These are phyloP conservation scores for Pulveroboletus sp. DNA, from an alignment of 768 basidiomycete species.

Conservation along the genomic window DNA sequence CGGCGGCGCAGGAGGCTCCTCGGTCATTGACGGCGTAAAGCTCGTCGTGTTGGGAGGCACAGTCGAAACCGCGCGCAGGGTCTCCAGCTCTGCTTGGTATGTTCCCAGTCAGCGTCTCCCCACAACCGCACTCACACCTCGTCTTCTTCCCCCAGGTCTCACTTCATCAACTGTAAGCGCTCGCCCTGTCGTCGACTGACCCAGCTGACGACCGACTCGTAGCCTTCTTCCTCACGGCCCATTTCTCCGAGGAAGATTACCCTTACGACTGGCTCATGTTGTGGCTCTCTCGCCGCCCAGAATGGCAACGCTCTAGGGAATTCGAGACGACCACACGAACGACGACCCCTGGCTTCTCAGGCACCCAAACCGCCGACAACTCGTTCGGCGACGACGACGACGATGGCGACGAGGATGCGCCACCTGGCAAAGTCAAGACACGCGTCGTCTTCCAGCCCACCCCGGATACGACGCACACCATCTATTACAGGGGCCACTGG, in stretches of 20 bases:
- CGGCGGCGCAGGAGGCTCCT: conserved; percentile 67
- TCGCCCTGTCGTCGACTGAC: neutral
- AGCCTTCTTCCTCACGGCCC: conserved; percentile 87
- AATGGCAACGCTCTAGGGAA: conserved; percentile 86
- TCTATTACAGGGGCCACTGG: conserved; percentile 84
- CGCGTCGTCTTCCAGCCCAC: conserved; percentile 87
- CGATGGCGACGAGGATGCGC: conserved; percentile 43
- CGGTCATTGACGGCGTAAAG: conserved; percentile 85
- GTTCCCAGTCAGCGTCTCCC: conserved; percentile 15
- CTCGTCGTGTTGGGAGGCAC: conserved; percentile 86
- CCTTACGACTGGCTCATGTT: conserved; percentile 92
- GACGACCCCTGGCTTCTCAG: conserved; percentile 53
- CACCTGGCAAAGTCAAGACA: conserved; percentile 63
- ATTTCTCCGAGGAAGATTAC: conserved; percentile 87
- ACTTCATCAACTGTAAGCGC: conserved; percentile 80
- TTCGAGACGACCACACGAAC: conserved; percentile 84
- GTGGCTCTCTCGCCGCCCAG: conserved; percentile 80
- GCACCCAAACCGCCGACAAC: conserved; percentile 44
- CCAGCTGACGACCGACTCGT: conserved; percentile 7
- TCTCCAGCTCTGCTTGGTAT: conserved; percentile 79
- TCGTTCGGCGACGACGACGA: conserved; percentile 50
- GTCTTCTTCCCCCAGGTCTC: conserved; percentile 49
- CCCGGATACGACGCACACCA: conserved; percentile 83
- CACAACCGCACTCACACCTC: conserved; percentile 10
- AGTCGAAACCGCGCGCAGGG: conserved; percentile 78